These are phyloP conservation scores for Brasilioporus rufonigricans DNA, from an alignment of 768 basidiomycete species.

Conservation along the genomic window DNA sequence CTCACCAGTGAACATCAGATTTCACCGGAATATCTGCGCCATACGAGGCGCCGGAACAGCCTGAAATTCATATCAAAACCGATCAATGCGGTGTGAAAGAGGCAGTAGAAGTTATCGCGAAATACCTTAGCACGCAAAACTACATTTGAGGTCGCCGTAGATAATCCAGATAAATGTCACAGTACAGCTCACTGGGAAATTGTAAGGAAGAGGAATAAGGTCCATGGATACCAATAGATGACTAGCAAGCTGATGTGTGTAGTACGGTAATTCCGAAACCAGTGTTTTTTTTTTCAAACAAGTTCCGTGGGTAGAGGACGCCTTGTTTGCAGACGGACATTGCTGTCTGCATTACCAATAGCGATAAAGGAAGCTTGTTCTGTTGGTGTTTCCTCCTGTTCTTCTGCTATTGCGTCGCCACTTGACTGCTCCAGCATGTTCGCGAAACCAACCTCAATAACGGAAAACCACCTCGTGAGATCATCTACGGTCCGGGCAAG, in stretches of 20 bases:
- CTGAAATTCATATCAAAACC: constrained; percentile 93
- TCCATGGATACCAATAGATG: constrained; percentile 18
- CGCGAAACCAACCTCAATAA: constrained; percentile 70
- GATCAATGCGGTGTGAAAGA: constrained; percentile 73
- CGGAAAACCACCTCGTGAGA: constrained; percentile 71
- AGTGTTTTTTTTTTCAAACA: constrained; percentile 7
- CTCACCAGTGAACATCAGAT: constrained; percentile 48
- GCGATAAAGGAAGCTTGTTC: constrained; percentile 18
- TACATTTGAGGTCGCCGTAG: constrained; percentile 42
- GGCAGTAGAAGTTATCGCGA: constrained; percentile 73
- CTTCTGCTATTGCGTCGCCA: constrained; percentile 60
- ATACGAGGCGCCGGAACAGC: constrained; percentile 81
- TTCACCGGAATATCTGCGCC: constrained; percentile 98
- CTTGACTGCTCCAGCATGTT: constrained; percentile 56
- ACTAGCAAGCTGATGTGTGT: constrained; percentile 12
- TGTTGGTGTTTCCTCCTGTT: constrained; percentile 46
- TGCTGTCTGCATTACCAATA: constrained; percentile 7
- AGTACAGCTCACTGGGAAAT: constrained; percentile 12
- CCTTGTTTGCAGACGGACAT: constrained; percentile 7
- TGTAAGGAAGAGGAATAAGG: constrained; percentile 7
- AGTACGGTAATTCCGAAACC: constrained; percentile 1
- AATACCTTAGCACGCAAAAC: constrained; percentile 71
- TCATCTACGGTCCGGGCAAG: constrained; percentile 73
- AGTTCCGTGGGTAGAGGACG: constrained; percentile 18
- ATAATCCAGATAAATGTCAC: constrained; percentile 16